Evolutionary conservation across 805 yeast species (phyloP).

Genomic region (Diddensiella santjacobensis): DNA sequence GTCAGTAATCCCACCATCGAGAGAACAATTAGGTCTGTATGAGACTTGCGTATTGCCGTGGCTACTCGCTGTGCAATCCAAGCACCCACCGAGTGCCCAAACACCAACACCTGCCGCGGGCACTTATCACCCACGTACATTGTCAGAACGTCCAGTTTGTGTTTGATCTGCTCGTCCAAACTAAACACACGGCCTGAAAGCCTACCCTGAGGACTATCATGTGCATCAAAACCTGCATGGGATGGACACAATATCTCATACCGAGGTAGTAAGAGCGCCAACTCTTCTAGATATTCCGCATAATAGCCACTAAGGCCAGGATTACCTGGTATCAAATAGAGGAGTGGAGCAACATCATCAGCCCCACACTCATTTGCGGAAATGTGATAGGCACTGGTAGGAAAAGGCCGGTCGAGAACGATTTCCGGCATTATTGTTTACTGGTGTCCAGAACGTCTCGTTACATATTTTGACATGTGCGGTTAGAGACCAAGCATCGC

Average conservation of each 20-base stretch:
- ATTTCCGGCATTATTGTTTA: background rate
- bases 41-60: conserved; percentile 22
- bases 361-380: conserved; percentile 6
- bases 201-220: conserved; percentile 7
- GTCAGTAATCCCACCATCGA: conserved; percentile 57
- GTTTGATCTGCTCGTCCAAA: conserved; percentile 55
- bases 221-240: conserved; percentile 54
- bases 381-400: background rate
- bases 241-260: conserved; percentile 58
- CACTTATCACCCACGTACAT: conserved; percentile 25
- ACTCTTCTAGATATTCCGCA: conserved; percentile 45
- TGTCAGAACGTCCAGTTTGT: conserved; percentile 51
- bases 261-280: conserved; percentile 42
- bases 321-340: conserved; percentile 70
- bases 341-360: conserved; percentile 33
- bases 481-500: no score
- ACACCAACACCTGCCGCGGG: conserved; percentile 36
- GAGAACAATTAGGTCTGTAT: conserved; percentile 31
- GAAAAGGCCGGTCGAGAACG: background rate
- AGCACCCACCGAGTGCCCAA: conserved; percentile 73
- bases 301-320: conserved; percentile 72
- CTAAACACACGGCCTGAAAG: conserved; percentile 9
- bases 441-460: no score
- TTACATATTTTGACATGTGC: no score
- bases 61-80: conserved; percentile 57